phyloP scores from a whole-genome alignment of 164 flowering plant species.

The Vitis rupestris region DNA sequence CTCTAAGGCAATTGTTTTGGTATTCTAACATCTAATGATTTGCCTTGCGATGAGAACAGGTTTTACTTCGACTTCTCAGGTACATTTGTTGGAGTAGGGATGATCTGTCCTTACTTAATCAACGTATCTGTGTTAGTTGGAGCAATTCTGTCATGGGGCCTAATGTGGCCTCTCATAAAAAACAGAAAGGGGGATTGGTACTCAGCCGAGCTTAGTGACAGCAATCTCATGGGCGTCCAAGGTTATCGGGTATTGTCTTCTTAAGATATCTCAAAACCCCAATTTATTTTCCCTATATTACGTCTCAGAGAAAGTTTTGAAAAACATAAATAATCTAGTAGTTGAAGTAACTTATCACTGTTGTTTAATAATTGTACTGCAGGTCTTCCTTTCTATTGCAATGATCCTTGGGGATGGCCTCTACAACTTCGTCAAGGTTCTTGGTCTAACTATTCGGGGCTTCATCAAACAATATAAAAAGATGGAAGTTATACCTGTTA shows the following conservation, averaged over 20 bases:
- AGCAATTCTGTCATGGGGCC: constrained; percentile 47
- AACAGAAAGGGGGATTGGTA: constrained; percentile 39
- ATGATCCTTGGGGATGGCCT: constrained; percentile 52
- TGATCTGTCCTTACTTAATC: constrained; percentile 50
- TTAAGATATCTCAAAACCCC: too few relatives aligned
- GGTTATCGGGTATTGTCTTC: constrained; percentile 32
- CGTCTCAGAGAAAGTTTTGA: too few relatives aligned
- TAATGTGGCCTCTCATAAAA: constrained; percentile 49
- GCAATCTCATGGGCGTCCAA: constrained; percentile 40
- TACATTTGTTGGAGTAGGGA: constrained; percentile 53
- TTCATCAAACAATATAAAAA: constrained; percentile 18
- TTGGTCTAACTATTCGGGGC: too few relatives aligned
- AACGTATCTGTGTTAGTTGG: constrained; percentile 45
- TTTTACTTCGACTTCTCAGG: constrained; percentile 54
- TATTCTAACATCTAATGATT: too few relatives aligned
- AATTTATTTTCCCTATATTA: too few relatives aligned
- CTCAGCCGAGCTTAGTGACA: constrained; percentile 17
- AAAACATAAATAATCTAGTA: neutral
- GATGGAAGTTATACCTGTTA: constrained; percentile 2
- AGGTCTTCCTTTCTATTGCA: constrained; percentile 45
- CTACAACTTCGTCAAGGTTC: constrained; percentile 23
- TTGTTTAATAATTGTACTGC: neutral
- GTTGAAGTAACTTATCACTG: too few relatives aligned
- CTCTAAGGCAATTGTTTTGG: too few relatives aligned
- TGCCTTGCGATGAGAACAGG: constrained; percentile 8